Conservation (phyloP, 169 alveolate species). For the Eimeria falciformis region DNA sequence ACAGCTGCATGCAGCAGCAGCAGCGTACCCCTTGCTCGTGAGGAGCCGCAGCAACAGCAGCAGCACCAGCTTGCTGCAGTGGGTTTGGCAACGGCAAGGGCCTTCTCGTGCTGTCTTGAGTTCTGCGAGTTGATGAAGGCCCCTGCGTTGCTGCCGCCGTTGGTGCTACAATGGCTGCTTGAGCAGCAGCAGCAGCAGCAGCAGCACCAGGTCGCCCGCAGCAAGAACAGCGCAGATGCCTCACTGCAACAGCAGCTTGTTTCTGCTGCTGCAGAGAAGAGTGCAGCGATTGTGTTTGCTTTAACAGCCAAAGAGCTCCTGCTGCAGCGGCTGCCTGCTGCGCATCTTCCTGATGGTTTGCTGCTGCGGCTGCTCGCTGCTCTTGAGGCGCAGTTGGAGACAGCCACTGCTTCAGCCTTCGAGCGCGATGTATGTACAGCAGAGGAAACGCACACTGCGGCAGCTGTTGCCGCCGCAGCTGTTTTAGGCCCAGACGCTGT, state of each 20-base stretch:
- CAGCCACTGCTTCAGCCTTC: constrained; percentile 41
- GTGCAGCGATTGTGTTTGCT: constrained; percentile 17
- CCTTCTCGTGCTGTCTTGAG: constrained; percentile 41
- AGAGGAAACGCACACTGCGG: background rate
- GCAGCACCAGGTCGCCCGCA: constrained; percentile 1
- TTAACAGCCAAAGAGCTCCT: background rate
- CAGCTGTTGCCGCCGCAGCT: constrained; percentile 22
- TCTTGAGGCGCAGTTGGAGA: constrained; percentile 7
- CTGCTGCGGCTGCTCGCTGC: constrained; percentile 60
- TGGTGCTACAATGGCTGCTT: constrained; percentile 59
- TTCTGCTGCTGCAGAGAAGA: background rate
- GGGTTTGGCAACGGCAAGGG: constrained; percentile 2
- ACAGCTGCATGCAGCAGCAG: constrained; percentile 23
- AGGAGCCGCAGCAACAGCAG: constrained; percentile 25
- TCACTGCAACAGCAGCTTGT: constrained; percentile 10
- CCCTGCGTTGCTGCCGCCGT: constrained; percentile 38
- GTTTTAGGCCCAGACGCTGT: constrained; percentile 39
- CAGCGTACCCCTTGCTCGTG: background rate
- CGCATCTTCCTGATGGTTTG: constrained; percentile 10
- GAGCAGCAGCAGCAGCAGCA: constrained; percentile 61
- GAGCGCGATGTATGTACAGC: background rate
- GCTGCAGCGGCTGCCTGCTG: constrained; percentile 51
- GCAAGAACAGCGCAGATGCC: background rate
- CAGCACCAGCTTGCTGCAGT: constrained; percentile 1
- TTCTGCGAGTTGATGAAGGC: constrained; percentile 5